Base-by-base conservation (phyloP, 345 rosid species). In the Pugionium dolabratum region DNA sequence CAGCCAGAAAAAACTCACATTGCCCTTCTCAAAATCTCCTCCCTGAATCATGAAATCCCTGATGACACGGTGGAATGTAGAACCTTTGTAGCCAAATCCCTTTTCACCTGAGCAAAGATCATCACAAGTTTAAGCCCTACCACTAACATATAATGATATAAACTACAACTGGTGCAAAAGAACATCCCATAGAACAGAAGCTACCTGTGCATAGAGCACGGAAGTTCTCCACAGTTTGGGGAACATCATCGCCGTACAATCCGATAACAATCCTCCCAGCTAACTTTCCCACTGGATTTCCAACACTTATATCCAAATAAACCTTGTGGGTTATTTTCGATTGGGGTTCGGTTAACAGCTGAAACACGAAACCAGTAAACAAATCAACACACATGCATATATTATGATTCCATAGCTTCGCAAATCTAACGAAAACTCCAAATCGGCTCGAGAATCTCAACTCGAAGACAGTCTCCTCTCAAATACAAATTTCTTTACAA, bases 41-140 rank as follows among this genome's bases (percentile, higher is more conserved):
- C 99, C 99, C 70, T 91, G 99, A 76, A 94, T 94, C 99, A 94
- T 88, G 80, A 90, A 94, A 83, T 95, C 97, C 60, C 78, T 86
- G 71, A 95, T 95, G 54, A 91, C 96, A 49, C 99, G 97, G 70
- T 95, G 99, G 62, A 95, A 82, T 0, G 83, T 28, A 1, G 91
- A 91, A 64, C 82, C 83, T 62, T 89, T 95, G 79, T 76, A 95
- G 3, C 99, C 97, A 52, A 91, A 95, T n/a, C 99, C 96, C 67
- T 89, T 95, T 70, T 95, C 99, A 55, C 99, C 97, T 94, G 60
- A 73, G 49, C 46, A 55, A 66, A 70, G 34, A 75, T 46, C 29
- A 34, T 44, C 26, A 75, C 32, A 63, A 33, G 60, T 65, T 26
- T 32, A 25, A 60, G 42, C 42, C 39, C 29, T 28, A 9, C 3